Base-by-base conservation (phyloP, 192 early-diverging fungal species). In the Glomus cerebriforme region DNA sequence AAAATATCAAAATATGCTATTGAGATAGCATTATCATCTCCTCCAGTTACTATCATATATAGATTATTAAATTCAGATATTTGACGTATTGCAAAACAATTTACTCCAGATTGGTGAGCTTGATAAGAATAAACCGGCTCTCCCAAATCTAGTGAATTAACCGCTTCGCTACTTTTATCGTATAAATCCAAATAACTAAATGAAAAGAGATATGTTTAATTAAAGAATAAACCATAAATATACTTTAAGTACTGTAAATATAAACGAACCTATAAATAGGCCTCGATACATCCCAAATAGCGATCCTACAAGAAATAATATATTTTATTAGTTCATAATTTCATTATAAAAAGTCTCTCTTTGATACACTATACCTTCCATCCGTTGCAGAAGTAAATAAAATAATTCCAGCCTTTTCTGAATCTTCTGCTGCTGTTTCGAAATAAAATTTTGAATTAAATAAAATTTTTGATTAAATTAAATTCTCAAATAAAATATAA, bases 81-180 rank as follows among this genome's bases (percentile, higher is more conserved):
- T 22, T 78, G 29, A 26, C 73, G 45, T 1, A 89, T 85, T 64
- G 86, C 83, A 47, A 96, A 47, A 10, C 88, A 85, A 78, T 96
- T 95, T n/a, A 96, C 87, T 19, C 95, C 95, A 8, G 92, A 93
- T 84, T 91, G 91, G 77, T 87, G 84, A 22, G 77, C 79, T 60
- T 78, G 64, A 15, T 81, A 81, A 27, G 79, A 69, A 59, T 80
- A 69, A 1, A 83, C 66, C 0, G 90, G 88, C 10, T 70, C 26
- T 47, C 60, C 59, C 26, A 84, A 45, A 71, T 71, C 24, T 71
- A 13, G 3, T 7, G 43, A 47, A 12, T 39, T 13, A 27, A 31
- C 2, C 24, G 19, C 13, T 17, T 65, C 63, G 10, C 13, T 31
- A 54, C 7, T 54, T 22, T 64, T 64, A 19, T 32, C 9, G 19